A percentile compares a stretch with the other conserved stretches of the same genome.
Evolutionary conservation across 2,329 filamentous ascomycete genomes (phyloP).

Genomic region (Cryoendolithus antarcticus): DNA sequence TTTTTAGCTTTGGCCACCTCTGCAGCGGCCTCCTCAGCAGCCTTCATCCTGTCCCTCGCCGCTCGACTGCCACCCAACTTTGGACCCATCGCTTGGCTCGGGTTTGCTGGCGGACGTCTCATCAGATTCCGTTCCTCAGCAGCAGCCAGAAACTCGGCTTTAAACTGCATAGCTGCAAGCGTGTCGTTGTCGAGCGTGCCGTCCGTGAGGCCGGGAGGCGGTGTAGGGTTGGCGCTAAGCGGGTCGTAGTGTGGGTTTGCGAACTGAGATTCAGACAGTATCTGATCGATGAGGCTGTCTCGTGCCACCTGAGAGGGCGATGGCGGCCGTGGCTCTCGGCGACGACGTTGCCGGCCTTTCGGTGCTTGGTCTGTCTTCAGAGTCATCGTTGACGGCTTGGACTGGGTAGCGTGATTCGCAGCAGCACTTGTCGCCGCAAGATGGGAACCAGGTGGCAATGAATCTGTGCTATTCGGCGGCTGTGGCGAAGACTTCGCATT

Average conservation of each 20-base stretch:
- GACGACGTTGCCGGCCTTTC: conserved; percentile 6
- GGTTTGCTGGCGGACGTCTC: conserved; percentile 30
- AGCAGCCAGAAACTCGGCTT: conserved; percentile 61
- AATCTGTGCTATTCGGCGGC: conserved; percentile 1
- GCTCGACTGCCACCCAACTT: conserved; percentile 71
- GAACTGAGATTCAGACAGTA: conserved; percentile 18
- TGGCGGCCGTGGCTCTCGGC: conserved; percentile 5
- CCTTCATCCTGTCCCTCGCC: conserved; percentile 59
- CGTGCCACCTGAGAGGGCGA: conserved; percentile 16
- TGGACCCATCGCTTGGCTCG: conserved; percentile 44
- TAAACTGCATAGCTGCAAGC: conserved; percentile 44
- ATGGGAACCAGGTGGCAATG: background rate
- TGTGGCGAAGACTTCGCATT: conserved; percentile 4
- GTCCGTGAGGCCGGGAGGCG: background rate
- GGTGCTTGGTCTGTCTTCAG: conserved; percentile 1
- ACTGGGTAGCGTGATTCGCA: background rate
- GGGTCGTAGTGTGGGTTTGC: conserved; percentile 18
- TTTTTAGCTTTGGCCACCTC: conserved; percentile 20
- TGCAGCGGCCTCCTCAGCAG: conserved; percentile 35
- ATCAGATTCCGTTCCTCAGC: conserved; percentile 41
- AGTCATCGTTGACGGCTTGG: background rate
- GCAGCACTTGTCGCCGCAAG: background rate
- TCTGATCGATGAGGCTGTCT: conserved; percentile 22
- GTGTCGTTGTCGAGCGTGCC: conserved; percentile 49
- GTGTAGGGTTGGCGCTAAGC: conserved; percentile 1